phyloP scores from a whole-genome alignment of 1,284 basidiomycete genomes.

The Chondrostereum purpureum region DNA sequence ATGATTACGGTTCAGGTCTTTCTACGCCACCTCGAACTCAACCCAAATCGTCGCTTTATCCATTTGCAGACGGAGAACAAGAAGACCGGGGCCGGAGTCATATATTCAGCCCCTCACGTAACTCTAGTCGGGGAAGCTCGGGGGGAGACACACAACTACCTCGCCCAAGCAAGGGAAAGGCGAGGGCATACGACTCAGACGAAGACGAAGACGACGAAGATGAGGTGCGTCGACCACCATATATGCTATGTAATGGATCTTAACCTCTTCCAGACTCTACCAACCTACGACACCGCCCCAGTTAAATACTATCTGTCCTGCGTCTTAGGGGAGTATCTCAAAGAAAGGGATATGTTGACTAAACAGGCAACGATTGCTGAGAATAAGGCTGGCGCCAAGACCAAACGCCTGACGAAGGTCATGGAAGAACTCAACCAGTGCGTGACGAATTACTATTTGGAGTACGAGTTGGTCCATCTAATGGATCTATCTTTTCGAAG shows the following conservation, averaged over 20 bases:
- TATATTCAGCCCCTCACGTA: slow-evolving; percentile 7
- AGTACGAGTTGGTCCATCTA: background rate
- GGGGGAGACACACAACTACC: slow-evolving; percentile 2
- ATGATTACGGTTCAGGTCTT: background rate
- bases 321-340: slow-evolving; percentile 15
- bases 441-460: slow-evolving; percentile 10
- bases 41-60: background rate
- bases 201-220: slow-evolving; percentile 3
- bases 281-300: background rate
- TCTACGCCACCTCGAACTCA: background rate
- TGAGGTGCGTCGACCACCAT: background rate
- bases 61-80: background rate
- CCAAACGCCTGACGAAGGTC: slow-evolving; percentile 28
- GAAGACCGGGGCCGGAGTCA: slow-evolving; percentile 5
- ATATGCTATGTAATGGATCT: background rate
- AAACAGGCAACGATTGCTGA: slow-evolving; percentile 30
- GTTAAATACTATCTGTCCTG: background rate
- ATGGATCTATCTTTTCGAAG: slow-evolving; percentile 1
- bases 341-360: slow-evolving; percentile 35
- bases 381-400: slow-evolving; percentile 30
- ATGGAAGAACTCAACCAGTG: slow-evolving; percentile 25
- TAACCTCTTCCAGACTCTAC: background rate
- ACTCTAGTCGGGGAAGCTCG: background rate
- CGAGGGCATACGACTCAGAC: background rate
- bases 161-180: slow-evolving; percentile 6